Percentiles rank a stretch among this genome's conserved stretches.
phyloP scores from a whole-genome alignment of 2,329 filamentous ascomycete species.

The Neopestalotiopsis sp. region DNA sequence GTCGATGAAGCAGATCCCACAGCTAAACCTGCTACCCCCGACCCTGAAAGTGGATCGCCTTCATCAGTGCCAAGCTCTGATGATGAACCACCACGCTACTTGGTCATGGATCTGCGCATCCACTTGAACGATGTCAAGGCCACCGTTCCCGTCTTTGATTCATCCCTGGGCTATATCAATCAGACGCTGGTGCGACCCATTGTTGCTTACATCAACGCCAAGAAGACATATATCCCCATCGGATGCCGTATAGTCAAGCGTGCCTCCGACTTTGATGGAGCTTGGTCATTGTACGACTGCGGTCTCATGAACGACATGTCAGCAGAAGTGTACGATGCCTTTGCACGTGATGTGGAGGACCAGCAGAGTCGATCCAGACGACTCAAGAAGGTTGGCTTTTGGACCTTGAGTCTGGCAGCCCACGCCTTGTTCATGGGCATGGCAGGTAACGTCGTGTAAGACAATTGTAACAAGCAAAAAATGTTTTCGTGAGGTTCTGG shows the following conservation, averaged over 20 bases:
- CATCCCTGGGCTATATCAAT: constrained; percentile 92
- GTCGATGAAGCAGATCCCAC: constrained; percentile 21
- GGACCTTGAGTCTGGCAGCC: constrained; percentile 90
- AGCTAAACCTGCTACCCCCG: constrained; percentile 15
- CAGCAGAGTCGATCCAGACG: constrained; percentile 84
- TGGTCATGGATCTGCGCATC: constrained; percentile 94
- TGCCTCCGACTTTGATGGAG: constrained; percentile 87
- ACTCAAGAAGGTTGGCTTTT: constrained; percentile 95
- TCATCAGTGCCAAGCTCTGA: constrained; percentile 19
- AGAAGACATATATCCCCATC: constrained; percentile 93
- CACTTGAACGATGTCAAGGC: constrained; percentile 95
- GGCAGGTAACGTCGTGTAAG: constrained; percentile 75
- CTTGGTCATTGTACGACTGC: constrained; percentile 93
- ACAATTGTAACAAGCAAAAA: constrained; percentile 3
- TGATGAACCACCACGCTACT: constrained; percentile 73
- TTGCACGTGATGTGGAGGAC: constrained; percentile 88
- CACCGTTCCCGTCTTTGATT: constrained; percentile 89
- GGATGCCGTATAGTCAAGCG: constrained; percentile 93
- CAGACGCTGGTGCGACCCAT: constrained; percentile 94
- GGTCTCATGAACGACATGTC: constrained; percentile 93
- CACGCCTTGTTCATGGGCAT: constrained; percentile 95
- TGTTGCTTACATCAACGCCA: constrained; percentile 96
- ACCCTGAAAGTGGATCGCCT: not conserved
- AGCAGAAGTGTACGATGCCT: constrained; percentile 92
- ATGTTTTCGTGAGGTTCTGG: not conserved